phyloP scores from a whole-genome alignment of 1,284 basidiomycete genomes.

The Sporisorium scitamineum region DNA sequence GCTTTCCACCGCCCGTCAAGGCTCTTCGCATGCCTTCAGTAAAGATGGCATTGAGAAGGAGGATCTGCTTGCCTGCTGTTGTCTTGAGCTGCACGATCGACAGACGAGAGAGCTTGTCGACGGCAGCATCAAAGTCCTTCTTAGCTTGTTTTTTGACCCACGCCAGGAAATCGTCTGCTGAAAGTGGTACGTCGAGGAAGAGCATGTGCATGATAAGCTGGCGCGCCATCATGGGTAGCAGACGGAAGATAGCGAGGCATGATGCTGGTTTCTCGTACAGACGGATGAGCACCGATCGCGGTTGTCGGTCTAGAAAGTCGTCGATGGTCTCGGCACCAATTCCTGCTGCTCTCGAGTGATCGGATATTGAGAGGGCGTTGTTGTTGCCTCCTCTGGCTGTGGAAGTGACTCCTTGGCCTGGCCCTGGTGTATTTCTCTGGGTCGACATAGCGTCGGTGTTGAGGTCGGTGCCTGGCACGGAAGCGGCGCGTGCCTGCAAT shows the following conservation, averaged over 20 bases:
- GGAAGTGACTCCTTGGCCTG: slow-evolving; percentile 38
- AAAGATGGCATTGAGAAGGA: slow-evolving; percentile 71
- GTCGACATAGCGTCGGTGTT: slow-evolving; percentile 21
- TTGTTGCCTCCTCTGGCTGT: slow-evolving; percentile 29
- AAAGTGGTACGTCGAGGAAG: slow-evolving; percentile 86
- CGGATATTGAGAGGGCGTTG: slow-evolving; percentile 33
- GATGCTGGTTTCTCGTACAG: slow-evolving; percentile 90
- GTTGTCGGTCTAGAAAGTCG: slow-evolving; percentile 85
- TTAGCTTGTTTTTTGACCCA: slow-evolving; percentile 81
- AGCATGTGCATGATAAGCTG: slow-evolving; percentile 91
- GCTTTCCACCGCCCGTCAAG: slow-evolving; percentile 77
- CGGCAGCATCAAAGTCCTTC: slow-evolving; percentile 59
- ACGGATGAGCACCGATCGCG: slow-evolving; percentile 83
- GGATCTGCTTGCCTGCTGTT: slow-evolving; percentile 20
- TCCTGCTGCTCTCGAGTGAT: slow-evolving; percentile 43
- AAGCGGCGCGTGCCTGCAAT: background rate
- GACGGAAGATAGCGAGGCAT: slow-evolving; percentile 91
- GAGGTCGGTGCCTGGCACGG: background rate
- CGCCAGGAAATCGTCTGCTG: slow-evolving; percentile 79
- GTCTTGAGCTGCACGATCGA: slow-evolving; percentile 52
- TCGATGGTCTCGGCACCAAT: slow-evolving; percentile 69
- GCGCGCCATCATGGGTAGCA: slow-evolving; percentile 85
- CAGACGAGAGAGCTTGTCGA: slow-evolving; percentile 47
- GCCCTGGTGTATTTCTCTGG: slow-evolving; percentile 34
- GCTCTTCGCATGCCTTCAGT: slow-evolving; percentile 69